phyloP scores from a whole-genome alignment of 805 yeast genomes.

The Candida easanensis region DNA sequence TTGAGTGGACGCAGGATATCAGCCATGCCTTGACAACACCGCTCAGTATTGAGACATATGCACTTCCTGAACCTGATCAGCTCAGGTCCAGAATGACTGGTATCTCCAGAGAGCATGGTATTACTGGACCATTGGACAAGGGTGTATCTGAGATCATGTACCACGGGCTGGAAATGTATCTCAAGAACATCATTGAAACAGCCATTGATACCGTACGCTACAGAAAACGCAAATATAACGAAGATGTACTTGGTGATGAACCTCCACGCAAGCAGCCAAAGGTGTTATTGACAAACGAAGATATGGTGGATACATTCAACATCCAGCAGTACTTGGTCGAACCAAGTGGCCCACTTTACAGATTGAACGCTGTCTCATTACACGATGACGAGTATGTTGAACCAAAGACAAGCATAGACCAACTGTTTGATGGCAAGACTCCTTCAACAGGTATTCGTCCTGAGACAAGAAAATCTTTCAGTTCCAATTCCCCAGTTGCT shows the following conservation, averaged over 20 bases:
- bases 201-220: conserved; percentile 70
- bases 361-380: conserved; percentile 47
- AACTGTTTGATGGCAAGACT: conserved; percentile 10
- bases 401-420: conserved; percentile 24
- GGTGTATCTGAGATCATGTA: conserved; percentile 73
- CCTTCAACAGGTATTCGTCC: not conserved
- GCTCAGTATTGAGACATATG: conserved; percentile 70
- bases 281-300: conserved; percentile 59
- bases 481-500: conserved; percentile 8
- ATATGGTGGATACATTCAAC: conserved; percentile 59
- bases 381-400: conserved; percentile 46
- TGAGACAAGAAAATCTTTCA: too few relatives aligned
- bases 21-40: conserved; percentile 82
- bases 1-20: conserved; percentile 91
- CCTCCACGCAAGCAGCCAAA: conserved; percentile 18
- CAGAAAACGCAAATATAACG: conserved; percentile 45
- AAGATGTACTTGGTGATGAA: conserved; percentile 23
- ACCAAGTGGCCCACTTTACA: conserved; percentile 57
- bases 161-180: conserved; percentile 78
- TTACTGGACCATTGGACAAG: conserved; percentile 76
- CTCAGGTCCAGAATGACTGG: conserved; percentile 71
- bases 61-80: conserved; percentile 76
- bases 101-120: conserved; percentile 85
- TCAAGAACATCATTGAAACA: conserved; percentile 70
- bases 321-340: conserved; percentile 67